A percentile compares a stretch with the other conserved stretches of the same genome.
These are phyloP conservation scores for Lathyrus oleraceus DNA, from an alignment of 306 rosid genomes.

Conservation along the genomic window DNA sequence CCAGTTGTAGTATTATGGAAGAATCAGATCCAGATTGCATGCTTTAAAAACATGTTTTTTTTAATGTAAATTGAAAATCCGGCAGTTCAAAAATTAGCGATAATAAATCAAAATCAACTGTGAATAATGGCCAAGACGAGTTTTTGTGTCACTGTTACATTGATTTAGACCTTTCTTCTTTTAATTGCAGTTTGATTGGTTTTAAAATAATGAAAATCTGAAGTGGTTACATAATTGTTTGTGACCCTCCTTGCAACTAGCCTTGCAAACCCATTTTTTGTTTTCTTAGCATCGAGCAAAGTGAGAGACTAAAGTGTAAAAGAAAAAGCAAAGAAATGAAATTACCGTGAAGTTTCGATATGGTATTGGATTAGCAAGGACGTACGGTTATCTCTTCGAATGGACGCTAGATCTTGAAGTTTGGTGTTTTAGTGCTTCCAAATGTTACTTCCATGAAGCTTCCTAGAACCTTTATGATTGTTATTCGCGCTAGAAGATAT, in stretches of 20 bases:
- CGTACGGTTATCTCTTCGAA: background rate
- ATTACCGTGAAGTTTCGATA: conserved; percentile 39
- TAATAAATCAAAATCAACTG: too few species aligned
- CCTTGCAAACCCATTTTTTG: background rate
- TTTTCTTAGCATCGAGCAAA: background rate
- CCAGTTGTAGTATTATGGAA: background rate
- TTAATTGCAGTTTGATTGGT: too few species aligned
- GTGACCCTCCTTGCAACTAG: too few species aligned
- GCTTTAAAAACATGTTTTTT: too few species aligned
- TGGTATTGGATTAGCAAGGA: conserved; percentile 17
- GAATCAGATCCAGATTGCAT: too few species aligned
- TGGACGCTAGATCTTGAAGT: background rate
- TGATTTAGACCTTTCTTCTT: too few species aligned
- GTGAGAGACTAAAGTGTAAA: background rate
- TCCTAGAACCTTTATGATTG: conserved; percentile 28
- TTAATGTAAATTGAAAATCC: too few species aligned
- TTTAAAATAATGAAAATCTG: too few species aligned
- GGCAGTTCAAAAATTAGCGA: too few species aligned
- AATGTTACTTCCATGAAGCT: conserved; percentile 38
- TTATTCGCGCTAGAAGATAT: background rate
- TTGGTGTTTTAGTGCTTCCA: background rate
- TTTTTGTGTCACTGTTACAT: too few species aligned
- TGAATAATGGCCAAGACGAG: too few species aligned
- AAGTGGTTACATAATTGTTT: too few species aligned
- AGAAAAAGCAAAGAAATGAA: conserved; percentile 27